Conservation (phyloP, 208 protist genomes). For the Hexamita inflata region DNA sequence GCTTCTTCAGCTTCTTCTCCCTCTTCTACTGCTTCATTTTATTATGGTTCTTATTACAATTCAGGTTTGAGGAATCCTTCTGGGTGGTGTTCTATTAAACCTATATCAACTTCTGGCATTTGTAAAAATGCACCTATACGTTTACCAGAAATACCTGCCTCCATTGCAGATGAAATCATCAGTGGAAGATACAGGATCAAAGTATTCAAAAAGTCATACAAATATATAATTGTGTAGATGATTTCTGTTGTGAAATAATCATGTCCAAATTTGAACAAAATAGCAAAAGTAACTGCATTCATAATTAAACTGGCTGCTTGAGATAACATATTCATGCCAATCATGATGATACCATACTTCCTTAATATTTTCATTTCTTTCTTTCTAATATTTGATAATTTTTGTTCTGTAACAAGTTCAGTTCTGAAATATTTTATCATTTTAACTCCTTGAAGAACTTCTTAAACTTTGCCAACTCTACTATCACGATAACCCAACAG, state of each 20-base stretch:
- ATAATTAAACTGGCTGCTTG: neutral
- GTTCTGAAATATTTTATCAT: constrained; percentile 53
- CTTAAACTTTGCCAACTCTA: constrained; percentile 44
- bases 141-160: constrained; percentile 3
- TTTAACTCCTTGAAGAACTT: constrained; percentile 49
- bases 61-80: too few species aligned
- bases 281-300: constrained; percentile 8
- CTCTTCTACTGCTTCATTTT: too few species aligned
- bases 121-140: constrained; percentile 25
- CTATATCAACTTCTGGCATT: neutral
- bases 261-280: neutral
- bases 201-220: neutral
- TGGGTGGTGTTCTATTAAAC: neutral
- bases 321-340: neutral
- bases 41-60: too few species aligned
- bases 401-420: constrained; percentile 43
- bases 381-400: constrained; percentile 29
- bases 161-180: neutral
- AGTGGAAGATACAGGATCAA: constrained; percentile 9
- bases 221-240: neutral
- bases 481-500: constrained; percentile 38
- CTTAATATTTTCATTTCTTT: constrained; percentile 8
- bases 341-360: neutral
- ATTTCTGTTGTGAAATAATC: neutral
- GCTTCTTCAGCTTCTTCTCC: neutral